These are phyloP conservation scores for Vicia villosa DNA, from an alignment of 306 rosid genomes.

Conservation along the genomic window DNA sequence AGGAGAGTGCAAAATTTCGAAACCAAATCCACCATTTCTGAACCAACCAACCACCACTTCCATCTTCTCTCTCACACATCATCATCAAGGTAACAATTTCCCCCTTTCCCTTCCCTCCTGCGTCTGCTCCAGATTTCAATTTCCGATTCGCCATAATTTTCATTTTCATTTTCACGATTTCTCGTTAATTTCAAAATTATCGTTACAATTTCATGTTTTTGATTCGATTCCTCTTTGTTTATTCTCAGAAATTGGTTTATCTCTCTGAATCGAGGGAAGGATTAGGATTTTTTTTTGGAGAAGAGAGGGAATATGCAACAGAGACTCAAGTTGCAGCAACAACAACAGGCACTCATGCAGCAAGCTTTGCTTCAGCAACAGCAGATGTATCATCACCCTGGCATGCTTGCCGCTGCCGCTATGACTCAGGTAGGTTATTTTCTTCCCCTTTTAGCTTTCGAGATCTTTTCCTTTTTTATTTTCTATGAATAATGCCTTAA, in stretches of 20 bases:
- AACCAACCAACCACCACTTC: constrained; percentile 1
- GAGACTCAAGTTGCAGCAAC: constrained; percentile 66
- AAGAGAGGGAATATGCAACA: constrained; percentile 61
- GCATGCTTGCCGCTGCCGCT: constrained; percentile 75
- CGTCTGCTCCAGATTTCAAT: constrained; percentile 11
- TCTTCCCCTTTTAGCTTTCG: background rate
- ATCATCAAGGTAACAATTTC: background rate
- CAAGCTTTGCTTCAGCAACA: constrained; percentile 80
- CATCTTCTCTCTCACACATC: background rate
- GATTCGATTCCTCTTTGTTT: background rate
- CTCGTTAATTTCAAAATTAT: background rate
- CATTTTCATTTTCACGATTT: background rate
- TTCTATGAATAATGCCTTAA: background rate
- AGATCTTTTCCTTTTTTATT: background rate
- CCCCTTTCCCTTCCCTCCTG: constrained; percentile 3
- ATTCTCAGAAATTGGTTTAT: constrained; percentile 25
- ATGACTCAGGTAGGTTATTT: constrained; percentile 71
- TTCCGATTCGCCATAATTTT: constrained; percentile 1
- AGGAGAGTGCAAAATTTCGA: constrained; percentile 33
- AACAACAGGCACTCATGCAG: constrained; percentile 73
- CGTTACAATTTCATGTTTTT: background rate
- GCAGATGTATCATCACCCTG: constrained; percentile 78
- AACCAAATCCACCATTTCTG: constrained; percentile 8
- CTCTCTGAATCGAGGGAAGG: constrained; percentile 20
- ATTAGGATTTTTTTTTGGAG: background rate